Percentiles rank a stretch among this genome's conserved stretches.
Conservation (phyloP, 345 rosid genomes). For the Angophora floribunda region DNA sequence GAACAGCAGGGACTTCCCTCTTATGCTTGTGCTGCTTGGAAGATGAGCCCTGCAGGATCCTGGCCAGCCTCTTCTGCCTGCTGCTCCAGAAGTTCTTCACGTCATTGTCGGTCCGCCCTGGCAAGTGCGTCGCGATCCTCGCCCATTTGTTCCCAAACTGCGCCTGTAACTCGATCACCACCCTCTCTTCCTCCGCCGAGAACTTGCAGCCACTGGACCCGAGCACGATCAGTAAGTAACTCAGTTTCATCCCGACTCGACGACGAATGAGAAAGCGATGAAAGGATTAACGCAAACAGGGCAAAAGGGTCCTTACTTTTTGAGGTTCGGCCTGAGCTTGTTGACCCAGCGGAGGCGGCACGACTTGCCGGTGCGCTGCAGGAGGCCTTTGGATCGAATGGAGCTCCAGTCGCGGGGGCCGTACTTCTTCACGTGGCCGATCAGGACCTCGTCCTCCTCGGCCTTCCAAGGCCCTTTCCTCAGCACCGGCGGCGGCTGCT, state of each 20-base stretch:
- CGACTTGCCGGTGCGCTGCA: constrained; percentile 83
- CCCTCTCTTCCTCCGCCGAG: constrained; percentile 75
- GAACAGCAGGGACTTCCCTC: constrained; percentile 4
- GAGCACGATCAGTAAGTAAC: not conserved
- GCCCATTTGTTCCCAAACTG: constrained; percentile 96
- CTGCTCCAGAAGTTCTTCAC: constrained; percentile 99
- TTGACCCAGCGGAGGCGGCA: constrained; percentile 99
- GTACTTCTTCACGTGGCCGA: constrained; percentile 56
- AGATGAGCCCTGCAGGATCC: constrained; percentile 48
- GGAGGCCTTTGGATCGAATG: constrained; percentile 97
- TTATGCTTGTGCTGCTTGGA: constrained; percentile 26
- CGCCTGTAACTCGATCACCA: constrained; percentile 81
- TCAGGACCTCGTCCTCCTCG: constrained; percentile 78
- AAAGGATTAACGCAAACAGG: not conserved
- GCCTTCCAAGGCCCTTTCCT: constrained; percentile 95
- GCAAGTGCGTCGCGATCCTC: constrained; percentile 71
- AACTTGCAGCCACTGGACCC: constrained; percentile 77
- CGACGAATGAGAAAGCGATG: not conserved
- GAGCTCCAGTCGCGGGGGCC: constrained; percentile 99
- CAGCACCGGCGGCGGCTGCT: constrained; percentile 8
- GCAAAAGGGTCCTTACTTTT: constrained; percentile 28
- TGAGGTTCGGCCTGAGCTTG: constrained; percentile 88
- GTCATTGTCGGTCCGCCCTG: constrained; percentile 87
- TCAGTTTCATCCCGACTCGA: not conserved
- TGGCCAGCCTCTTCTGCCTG: constrained; percentile 70